A percentile compares a stretch with the other conserved stretches of the same genome.
Conservation (phyloP, 202 grass and related monocot species). For the Panicum hallii region DNA sequence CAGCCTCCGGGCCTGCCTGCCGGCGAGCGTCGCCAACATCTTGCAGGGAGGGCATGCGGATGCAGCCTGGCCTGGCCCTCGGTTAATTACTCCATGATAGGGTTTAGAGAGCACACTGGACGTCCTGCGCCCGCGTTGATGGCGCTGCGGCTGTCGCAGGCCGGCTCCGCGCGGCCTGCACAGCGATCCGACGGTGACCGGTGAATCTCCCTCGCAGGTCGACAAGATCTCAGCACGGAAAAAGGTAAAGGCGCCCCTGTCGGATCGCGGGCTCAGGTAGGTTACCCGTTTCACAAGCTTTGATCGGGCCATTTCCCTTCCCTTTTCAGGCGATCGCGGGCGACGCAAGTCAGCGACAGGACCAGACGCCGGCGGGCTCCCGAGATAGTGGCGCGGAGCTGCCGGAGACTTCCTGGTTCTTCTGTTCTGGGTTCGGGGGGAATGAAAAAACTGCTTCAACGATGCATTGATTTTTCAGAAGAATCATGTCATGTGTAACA, state of each 20-base stretch:
- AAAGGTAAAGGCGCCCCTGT: not conserved
- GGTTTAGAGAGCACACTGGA: not conserved
- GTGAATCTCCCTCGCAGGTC: conserved; percentile 10
- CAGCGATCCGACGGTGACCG: not conserved
- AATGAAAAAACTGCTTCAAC: not conserved
- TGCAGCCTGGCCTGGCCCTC: not conserved
- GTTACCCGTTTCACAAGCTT: not conserved
- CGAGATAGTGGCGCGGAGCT: not conserved
- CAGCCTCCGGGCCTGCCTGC: not conserved
- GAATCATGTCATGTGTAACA: not conserved
- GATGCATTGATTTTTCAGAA: not conserved
- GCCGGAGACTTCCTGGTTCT: not conserved
- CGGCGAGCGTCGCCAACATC: not conserved
- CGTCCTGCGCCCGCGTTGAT: not conserved
- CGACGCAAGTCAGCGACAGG: not conserved
- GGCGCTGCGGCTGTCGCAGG: not conserved
- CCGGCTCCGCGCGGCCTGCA: not conserved
- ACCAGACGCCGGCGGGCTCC: not conserved
- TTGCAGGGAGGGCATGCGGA: not conserved
- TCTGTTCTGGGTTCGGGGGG: not conserved
- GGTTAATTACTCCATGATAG: conserved; percentile 7
- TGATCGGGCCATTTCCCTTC: not conserved
- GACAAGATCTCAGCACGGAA: conserved; percentile 19
- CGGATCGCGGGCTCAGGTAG: not conserved
- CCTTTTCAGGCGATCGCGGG: not conserved